phyloP scores from a whole-genome alignment of 2,329 filamentous ascomycete species.

The Xylariales sp. region DNA sequence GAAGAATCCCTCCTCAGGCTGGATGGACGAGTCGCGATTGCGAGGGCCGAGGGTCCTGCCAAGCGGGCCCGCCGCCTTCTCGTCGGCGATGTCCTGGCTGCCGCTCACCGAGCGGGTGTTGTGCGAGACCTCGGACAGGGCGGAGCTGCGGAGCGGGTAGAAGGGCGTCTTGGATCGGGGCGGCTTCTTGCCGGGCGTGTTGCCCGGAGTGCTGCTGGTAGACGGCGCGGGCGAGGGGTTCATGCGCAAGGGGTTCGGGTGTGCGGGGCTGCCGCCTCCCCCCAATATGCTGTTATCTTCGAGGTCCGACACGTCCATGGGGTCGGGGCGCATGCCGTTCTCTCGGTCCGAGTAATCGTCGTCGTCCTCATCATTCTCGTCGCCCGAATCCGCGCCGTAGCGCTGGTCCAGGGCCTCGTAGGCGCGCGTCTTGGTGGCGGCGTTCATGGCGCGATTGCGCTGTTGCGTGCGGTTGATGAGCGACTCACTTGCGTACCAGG shows the following conservation, averaged over 20 bases:
- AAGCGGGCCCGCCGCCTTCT: slow-evolving; percentile 12
- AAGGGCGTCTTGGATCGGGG: slow-evolving; percentile 25
- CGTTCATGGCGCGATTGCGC: slow-evolving; percentile 39
- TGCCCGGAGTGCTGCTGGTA: slow-evolving; percentile 7
- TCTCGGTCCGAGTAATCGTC: slow-evolving; percentile 18
- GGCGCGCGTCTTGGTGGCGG: slow-evolving; percentile 26
- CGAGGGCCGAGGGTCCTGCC: slow-evolving; percentile 6
- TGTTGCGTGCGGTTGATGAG: slow-evolving; percentile 50
- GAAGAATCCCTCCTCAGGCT: slow-evolving; percentile 41
- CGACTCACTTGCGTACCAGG: slow-evolving; percentile 51
- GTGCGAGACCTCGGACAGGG: slow-evolving; percentile 40
- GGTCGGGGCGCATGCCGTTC: slow-evolving; percentile 16
- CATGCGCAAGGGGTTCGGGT: slow-evolving; percentile 50
- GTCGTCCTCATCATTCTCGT: slow-evolving; percentile 25
- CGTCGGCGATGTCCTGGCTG: slow-evolving; percentile 42
- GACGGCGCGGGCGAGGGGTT: slow-evolving; percentile 34
- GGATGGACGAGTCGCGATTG: slow-evolving; percentile 41
- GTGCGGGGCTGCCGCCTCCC: slow-evolving; percentile 24
- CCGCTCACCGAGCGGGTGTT: slow-evolving; percentile 39
- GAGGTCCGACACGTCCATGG: slow-evolving; percentile 35
- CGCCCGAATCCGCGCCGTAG: too few relatives aligned
- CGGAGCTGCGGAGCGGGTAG: slow-evolving; percentile 19
- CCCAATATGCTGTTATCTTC: slow-evolving; percentile 20
- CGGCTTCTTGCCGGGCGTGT: slow-evolving; percentile 7
- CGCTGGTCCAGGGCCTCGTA: slow-evolving; percentile 45